A percentile compares a stretch with the other conserved stretches of the same genome.
These are phyloP conservation scores for Fusarium setosum DNA, from an alignment of 2,329 filamentous ascomycete genomes.

Conservation along the genomic window DNA sequence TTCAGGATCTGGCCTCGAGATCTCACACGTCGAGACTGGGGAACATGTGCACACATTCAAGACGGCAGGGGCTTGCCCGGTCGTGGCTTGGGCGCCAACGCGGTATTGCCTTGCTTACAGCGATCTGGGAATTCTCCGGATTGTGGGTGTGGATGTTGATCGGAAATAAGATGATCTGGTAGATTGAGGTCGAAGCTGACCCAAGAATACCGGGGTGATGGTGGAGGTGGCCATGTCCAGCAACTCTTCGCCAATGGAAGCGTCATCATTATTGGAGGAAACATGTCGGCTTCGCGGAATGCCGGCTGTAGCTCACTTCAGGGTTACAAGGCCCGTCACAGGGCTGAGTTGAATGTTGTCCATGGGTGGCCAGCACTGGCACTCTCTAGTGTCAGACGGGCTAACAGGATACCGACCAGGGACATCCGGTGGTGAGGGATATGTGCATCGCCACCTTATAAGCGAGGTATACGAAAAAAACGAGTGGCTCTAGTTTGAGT, in stretches of 20 bases:
- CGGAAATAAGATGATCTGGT: constrained; percentile 44
- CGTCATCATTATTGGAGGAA: not conserved
- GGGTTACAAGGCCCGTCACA: not conserved
- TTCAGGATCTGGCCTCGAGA: constrained; percentile 70
- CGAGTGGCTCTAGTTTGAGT: not conserved
- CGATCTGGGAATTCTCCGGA: constrained; percentile 75
- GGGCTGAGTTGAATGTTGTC: constrained; percentile 3
- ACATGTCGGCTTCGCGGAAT: not conserved
- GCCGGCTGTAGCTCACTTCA: not conserved
- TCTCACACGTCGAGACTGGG: constrained; percentile 79
- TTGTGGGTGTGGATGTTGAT: constrained; percentile 69
- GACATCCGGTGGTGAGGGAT: not conserved
- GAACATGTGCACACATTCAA: constrained; percentile 80
- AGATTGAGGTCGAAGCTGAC: not conserved
- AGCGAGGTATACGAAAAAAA: constrained; percentile 7
- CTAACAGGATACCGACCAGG: constrained; percentile 32
- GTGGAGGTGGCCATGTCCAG: not conserved
- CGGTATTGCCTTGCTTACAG: constrained; percentile 80
- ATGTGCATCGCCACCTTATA: not conserved
- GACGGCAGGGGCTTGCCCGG: constrained; percentile 70
- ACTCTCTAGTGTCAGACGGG: constrained; percentile 38
- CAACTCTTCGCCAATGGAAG: not conserved
- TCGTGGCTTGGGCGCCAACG: constrained; percentile 81
- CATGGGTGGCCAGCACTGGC: constrained; percentile 1
- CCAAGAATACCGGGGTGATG: not conserved